Base-by-base conservation (phyloP, 148 eudicot genomes). In the Fagopyrum homotropicum region DNA sequence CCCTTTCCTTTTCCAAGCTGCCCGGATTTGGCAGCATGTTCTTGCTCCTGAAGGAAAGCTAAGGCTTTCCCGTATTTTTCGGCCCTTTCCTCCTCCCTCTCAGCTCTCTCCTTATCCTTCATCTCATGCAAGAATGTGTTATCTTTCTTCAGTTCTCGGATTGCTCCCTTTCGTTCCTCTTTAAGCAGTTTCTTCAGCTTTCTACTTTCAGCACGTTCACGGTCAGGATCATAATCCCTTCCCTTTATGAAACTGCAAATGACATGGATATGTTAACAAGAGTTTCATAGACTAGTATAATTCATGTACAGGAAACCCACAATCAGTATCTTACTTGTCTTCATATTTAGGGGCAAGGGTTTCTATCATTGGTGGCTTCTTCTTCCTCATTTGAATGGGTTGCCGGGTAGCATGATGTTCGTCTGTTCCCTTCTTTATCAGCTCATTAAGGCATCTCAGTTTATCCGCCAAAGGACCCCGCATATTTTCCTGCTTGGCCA, bases 11-110 rank as follows among this genome's bases (percentile, higher is more conserved):
- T 93, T 69, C 98, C 98, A 72, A 95, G 84, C 81, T 95, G 98
- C 75, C 98, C 98, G 17, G 98, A 95, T 77, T 92, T 95, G 52
- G 78, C 86, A 16, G 90, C 93, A 78, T 95, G 97, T 64, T 95
- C 97, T 85, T 92, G 97, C 79, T 95, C 97, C 76, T 95, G 96
- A 61, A 94, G 98, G 79, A 94, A 92, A 80, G 98, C 96, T 81
- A 76, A 76, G 4, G 79, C 83, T 81, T 88, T 88, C 0, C 97
- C 97, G 73, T 85, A 85, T 56, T 82, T 86, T 77, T 89, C 93
- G 17, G 92, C 86, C 72, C 86, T 86, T 77, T 95, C 98, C 84
- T 89, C 91, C 69, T 85, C 90, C 15, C 82, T 46, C 40, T 76
- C 80, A 5, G 76, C 88, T 79, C 79, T 86, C 11, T 92, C 92